These are phyloP conservation scores for Allodekkera sacchari DNA, from an alignment of 805 yeast genomes.

Conservation along the genomic window DNA sequence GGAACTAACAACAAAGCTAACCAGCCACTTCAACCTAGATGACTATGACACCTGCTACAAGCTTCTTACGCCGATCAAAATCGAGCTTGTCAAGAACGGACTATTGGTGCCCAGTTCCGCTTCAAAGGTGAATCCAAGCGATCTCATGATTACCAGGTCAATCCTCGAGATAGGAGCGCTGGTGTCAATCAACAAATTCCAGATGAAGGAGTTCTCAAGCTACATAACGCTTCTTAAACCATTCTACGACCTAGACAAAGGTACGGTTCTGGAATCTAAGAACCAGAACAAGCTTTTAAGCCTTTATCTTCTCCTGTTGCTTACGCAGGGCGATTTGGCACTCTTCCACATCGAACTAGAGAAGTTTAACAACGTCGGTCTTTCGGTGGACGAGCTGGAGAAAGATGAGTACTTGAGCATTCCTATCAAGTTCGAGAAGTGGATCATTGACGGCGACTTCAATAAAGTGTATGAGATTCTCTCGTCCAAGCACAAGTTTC, in stretches of 20 bases:
- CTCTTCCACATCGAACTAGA: slow-evolving; percentile 89
- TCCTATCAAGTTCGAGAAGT: slow-evolving; percentile 83
- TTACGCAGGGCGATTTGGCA: slow-evolving; percentile 78
- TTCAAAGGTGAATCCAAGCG: slow-evolving; percentile 40
- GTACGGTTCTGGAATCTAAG: slow-evolving; percentile 29
- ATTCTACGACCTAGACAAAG: slow-evolving; percentile 46
- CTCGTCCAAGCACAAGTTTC: slow-evolving; percentile 45
- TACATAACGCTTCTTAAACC: slow-evolving; percentile 67
- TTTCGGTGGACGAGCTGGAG: slow-evolving; percentile 43
- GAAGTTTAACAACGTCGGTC: slow-evolving; percentile 41
- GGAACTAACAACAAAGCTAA: slow-evolving; percentile 60
- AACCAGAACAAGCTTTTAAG: slow-evolving; percentile 70
- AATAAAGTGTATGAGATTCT: slow-evolving; percentile 77
- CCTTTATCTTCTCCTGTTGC: slow-evolving; percentile 63
- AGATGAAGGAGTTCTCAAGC: slow-evolving; percentile 62
- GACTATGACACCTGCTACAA: slow-evolving; percentile 54
- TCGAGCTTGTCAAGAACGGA: slow-evolving; percentile 70
- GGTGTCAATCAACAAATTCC: slow-evolving; percentile 55
- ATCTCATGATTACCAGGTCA: slow-evolving; percentile 69
- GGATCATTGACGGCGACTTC: slow-evolving; percentile 95
- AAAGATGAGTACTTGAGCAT: slow-evolving; percentile 65
- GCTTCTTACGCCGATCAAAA: slow-evolving; percentile 62
- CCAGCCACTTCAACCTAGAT: slow-evolving; percentile 51
- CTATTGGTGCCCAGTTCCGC: slow-evolving; percentile 58
- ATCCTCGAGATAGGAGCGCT: slow-evolving; percentile 87